A percentile compares a stretch with the other conserved stretches of the same genome.
These are phyloP conservation scores for Cryptomeria japonica DNA, from an alignment of 75 land plant species.

Conservation along the genomic window DNA sequence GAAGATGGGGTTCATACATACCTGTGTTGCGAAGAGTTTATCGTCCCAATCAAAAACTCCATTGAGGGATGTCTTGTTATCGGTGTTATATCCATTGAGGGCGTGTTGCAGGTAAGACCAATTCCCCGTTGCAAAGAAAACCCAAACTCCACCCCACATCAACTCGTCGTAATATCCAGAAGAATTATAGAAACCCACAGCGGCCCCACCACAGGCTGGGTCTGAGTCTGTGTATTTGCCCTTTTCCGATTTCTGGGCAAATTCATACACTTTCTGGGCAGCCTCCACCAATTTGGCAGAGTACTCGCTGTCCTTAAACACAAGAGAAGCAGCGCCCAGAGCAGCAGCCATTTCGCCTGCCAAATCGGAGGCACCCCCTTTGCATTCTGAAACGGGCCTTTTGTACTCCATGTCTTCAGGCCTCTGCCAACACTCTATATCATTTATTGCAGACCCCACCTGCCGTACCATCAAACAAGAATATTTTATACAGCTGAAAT, in stretches of 20 bases:
- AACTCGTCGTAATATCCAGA: constrained; percentile 88
- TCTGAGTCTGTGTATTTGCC: constrained; percentile 41
- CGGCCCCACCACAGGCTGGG: constrained; percentile 33
- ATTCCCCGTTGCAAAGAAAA: constrained; percentile 90
- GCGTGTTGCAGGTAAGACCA: constrained; percentile 44
- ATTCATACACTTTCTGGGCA: constrained; percentile 51
- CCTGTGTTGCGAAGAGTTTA: constrained; percentile 77
- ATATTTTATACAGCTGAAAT: background rate
- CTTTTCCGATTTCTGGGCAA: constrained; percentile 26
- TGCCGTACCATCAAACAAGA: background rate
- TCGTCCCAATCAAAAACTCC: constrained; percentile 81
- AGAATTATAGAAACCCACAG: constrained; percentile 79
- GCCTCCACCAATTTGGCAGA: constrained; percentile 64
- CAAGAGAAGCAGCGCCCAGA: constrained; percentile 85
- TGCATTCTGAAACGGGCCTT: constrained; percentile 33
- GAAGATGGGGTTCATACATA: background rate
- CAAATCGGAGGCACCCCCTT: constrained; percentile 44
- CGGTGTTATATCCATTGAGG: constrained; percentile 47
- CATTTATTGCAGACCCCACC: constrained; percentile 57
- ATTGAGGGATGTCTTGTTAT: constrained; percentile 21
- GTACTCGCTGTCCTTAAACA: constrained; percentile 71
- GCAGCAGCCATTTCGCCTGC: constrained; percentile 94
- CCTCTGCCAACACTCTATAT: constrained; percentile 66
- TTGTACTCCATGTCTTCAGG: constrained; percentile 93
- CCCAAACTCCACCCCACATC: constrained; percentile 92